Percentiles rank a stretch among this genome's conserved stretches.
phyloP scores from a whole-genome alignment of 345 rosid genomes.

The Heritiera fomes region DNA sequence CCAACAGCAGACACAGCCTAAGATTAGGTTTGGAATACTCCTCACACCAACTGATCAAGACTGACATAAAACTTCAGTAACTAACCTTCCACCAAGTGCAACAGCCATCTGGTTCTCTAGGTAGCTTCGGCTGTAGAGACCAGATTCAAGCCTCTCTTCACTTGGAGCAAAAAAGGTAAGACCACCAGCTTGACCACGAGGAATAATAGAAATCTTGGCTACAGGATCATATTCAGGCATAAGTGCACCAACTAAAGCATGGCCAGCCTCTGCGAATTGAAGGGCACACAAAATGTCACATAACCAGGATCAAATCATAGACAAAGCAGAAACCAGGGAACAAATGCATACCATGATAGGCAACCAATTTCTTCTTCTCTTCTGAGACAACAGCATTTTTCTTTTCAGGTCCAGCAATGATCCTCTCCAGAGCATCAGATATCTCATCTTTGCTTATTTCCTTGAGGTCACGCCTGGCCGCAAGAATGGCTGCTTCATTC shows the following conservation, averaged over 20 bases:
- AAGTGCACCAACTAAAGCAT: constrained; percentile 92
- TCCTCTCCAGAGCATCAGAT: constrained; percentile 97
- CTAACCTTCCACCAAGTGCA: constrained; percentile 97
- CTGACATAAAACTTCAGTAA: constrained; percentile 6
- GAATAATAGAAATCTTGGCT: constrained; percentile 94
- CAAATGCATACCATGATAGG: constrained; percentile 69
- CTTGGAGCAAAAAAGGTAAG: constrained; percentile 96
- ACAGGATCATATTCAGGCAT: constrained; percentile 99
- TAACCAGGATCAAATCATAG: neutral
- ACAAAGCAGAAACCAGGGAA: neutral
- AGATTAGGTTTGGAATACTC: neutral
- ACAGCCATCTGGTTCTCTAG: constrained; percentile 98
- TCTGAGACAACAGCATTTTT: constrained; percentile 96
- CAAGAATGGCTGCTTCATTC: constrained; percentile 98
- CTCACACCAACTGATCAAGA: neutral
- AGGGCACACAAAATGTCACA: constrained; percentile 12
- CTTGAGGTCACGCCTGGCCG: constrained; percentile 96
- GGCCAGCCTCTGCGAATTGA: constrained; percentile 85
- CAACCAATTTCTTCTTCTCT: constrained; percentile 88
- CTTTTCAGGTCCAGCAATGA: constrained; percentile 99
- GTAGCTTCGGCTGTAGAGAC: constrained; percentile 93
- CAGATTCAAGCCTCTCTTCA: constrained; percentile 97
- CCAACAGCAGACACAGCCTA: neutral
- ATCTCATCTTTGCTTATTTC: constrained; percentile 98
- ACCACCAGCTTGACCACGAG: constrained; percentile 98